Conservation (phyloP, 257 asterid genomes). For the Solanum bukasovii region DNA sequence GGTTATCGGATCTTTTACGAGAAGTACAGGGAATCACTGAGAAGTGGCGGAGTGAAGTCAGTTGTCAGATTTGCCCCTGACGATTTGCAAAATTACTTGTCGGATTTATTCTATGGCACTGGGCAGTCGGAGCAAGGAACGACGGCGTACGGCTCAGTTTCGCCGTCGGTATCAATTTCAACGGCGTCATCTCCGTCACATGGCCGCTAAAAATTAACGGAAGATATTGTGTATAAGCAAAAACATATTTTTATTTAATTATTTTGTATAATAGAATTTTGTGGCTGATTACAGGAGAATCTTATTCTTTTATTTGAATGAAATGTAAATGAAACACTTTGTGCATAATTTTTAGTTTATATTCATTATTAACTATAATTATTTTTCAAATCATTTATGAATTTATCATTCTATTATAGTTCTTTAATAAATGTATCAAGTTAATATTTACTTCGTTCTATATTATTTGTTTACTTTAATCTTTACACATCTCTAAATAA, state of each 20-base stretch:
- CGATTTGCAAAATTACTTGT: constrained; percentile 58
- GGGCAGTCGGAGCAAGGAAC: constrained; percentile 2
- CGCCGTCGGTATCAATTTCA: neutral
- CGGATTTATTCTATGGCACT: constrained; percentile 38
- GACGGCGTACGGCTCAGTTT: constrained; percentile 8
- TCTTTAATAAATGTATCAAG: too few relatives aligned
- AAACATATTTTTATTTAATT: neutral
- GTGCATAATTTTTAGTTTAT: neutral
- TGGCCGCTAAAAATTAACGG: constrained; percentile 16
- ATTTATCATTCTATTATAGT: too few relatives aligned
- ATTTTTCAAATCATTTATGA: neutral
- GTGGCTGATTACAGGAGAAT: neutral
- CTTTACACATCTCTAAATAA: neutral
- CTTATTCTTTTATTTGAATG: neutral
- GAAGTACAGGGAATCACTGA: constrained; percentile 10
- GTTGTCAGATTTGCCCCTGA: constrained; percentile 71
- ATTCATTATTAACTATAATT: too few relatives aligned
- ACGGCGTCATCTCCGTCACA: constrained; percentile 9
- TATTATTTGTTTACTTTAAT: too few relatives aligned
- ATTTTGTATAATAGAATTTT: neutral
- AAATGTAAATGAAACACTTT: neutral
- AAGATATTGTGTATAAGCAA: neutral
- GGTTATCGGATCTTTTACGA: constrained; percentile 31
- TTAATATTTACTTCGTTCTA: too few relatives aligned
- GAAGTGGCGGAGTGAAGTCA: constrained; percentile 16